Conservation (phyloP, 2,329 filamentous ascomycete genomes). For the Botrytis sinoallii region DNA sequence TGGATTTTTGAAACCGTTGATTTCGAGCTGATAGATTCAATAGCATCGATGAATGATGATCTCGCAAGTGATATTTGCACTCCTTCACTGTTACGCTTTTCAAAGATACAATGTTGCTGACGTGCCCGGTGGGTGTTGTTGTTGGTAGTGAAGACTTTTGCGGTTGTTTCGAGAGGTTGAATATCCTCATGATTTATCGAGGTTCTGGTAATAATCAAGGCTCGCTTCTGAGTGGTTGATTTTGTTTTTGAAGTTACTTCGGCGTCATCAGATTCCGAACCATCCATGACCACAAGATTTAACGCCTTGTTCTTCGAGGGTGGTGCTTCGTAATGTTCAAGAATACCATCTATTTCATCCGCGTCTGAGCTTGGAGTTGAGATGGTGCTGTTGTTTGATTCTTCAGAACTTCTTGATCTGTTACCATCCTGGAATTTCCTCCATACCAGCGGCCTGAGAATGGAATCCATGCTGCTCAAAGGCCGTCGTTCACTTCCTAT, state of each 20-base stretch:
- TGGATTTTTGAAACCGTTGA: not conserved
- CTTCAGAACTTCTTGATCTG: not conserved
- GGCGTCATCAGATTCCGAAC: conserved; percentile 4
- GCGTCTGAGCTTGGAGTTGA: not conserved
- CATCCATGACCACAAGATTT: conserved; percentile 4
- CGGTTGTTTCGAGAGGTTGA: not conserved
- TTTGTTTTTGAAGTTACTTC: not conserved
- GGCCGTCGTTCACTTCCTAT: not conserved
- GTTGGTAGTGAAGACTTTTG: not conserved
- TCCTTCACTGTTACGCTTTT: not conserved
- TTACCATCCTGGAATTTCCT: not conserved
- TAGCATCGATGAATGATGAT: not conserved
- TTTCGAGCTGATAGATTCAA: not conserved
- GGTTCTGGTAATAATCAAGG: not conserved
- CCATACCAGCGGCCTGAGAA: not conserved
- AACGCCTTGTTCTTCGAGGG: not conserved
- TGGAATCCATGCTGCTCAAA: not conserved
- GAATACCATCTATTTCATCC: not conserved
- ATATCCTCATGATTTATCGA: not conserved
- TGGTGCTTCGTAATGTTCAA: not conserved
- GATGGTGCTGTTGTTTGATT: not conserved
- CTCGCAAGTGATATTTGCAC: not conserved
- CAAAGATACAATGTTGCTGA: not conserved
- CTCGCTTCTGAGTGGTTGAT: conserved; percentile 14
- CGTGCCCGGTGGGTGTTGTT: not conserved